These are phyloP conservation scores for Coniella vitis DNA, from an alignment of 2,329 filamentous ascomycete genomes.

Conservation along the genomic window DNA sequence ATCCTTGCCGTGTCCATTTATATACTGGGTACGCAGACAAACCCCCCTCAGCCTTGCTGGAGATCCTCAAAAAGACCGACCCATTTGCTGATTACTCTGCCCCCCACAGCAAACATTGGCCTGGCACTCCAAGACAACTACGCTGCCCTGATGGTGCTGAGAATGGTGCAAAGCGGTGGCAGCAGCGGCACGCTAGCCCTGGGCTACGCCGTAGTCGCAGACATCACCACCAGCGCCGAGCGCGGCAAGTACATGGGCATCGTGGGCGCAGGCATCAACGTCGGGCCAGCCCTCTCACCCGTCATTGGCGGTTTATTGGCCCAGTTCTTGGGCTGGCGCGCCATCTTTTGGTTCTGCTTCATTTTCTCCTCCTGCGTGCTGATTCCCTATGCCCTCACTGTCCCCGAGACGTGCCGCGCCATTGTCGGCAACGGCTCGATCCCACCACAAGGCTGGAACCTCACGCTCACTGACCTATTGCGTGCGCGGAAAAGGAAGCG, in stretches of 20 bases:
- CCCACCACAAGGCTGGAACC: constrained; percentile 50
- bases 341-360: constrained; percentile 63
- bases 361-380: constrained; percentile 47
- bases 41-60: not conserved
- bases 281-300: constrained; percentile 50
- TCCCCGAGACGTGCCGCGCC: constrained; percentile 54
- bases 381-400: constrained; percentile 45
- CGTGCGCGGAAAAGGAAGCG: constrained; percentile 19
- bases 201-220: constrained; percentile 63
- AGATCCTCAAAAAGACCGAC: too few species aligned
- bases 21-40: constrained; percentile 26
- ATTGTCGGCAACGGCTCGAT: constrained; percentile 59
- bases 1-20: constrained; percentile 52
- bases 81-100: too few species aligned
- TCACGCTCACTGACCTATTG: constrained; percentile 46
- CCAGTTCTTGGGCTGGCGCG: constrained; percentile 59
- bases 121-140: constrained; percentile 52
- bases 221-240: constrained; percentile 62
- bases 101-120: constrained; percentile 45
- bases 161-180: constrained; percentile 56
- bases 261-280: constrained; percentile 50
- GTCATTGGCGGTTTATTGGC: constrained; percentile 58
- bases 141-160: constrained; percentile 50
- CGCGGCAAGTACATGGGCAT: constrained; percentile 68
- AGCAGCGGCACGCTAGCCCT: constrained; percentile 66